phyloP scores from a whole-genome alignment of 2,329 filamentous ascomycete species.

The Pseudocercospora cruenta region DNA sequence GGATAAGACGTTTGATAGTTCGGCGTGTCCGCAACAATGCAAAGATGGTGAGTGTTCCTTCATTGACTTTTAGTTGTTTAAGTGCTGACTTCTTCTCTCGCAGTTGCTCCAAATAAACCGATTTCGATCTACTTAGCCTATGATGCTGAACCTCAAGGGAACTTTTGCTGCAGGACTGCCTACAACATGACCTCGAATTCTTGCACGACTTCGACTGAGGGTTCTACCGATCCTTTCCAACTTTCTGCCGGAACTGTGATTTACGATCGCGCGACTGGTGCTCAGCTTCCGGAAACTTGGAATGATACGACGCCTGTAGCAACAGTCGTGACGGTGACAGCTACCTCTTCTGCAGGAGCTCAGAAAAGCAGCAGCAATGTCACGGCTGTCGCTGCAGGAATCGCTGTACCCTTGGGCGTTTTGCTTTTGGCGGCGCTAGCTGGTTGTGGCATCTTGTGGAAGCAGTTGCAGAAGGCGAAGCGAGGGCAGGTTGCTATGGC shows the following conservation, averaged over 20 bases:
- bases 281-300: constrained; percentile 15
- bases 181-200: constrained; percentile 18
- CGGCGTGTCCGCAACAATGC: constrained; percentile 19
- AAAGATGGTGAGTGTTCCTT: not conserved
- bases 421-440: constrained; percentile 20
- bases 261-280: constrained; percentile 23
- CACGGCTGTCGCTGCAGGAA: constrained; percentile 18
- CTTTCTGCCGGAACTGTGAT: constrained; percentile 19
- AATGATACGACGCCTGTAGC: not conserved
- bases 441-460: constrained; percentile 18
- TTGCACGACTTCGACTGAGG: constrained; percentile 12
- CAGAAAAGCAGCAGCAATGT: constrained; percentile 9
- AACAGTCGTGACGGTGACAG: not conserved
- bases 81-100: not conserved
- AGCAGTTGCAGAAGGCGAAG: constrained; percentile 14
- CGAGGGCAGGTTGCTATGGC: constrained; percentile 32
- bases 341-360: constrained; percentile 8
- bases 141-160: constrained; percentile 18
- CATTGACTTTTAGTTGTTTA: too few species aligned
- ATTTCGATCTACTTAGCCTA: constrained; percentile 21
- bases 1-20: constrained; percentile 18
- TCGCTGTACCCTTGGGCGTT: constrained; percentile 21
- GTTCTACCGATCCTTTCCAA: constrained; percentile 11
- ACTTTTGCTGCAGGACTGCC: constrained; percentile 21
- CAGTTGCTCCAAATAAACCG: constrained; percentile 9